A percentile compares a stretch with the other conserved stretches of the same genome.
Evolutionary conservation across 345 rosid genomes (phyloP).

Genomic region (Cardamine chenopodiifolia): DNA sequence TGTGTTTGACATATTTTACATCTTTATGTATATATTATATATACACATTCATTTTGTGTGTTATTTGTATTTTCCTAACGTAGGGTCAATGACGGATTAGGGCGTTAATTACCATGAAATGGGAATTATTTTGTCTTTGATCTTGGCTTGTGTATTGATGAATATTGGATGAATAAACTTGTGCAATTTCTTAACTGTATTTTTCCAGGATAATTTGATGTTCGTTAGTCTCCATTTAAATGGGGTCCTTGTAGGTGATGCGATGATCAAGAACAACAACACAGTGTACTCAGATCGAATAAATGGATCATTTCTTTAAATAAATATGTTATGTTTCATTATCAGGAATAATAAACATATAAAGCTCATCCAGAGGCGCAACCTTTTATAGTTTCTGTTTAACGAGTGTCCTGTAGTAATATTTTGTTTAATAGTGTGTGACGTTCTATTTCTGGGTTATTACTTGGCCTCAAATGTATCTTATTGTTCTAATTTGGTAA

Average conservation of each 20-base stretch:
- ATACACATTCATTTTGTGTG: neutral
- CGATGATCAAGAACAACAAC: constrained; percentile 22
- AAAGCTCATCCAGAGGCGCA: constrained; percentile 14
- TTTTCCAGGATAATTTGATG: constrained; percentile 4
- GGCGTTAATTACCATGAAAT: constrained; percentile 18
- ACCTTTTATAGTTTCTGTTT: constrained; percentile 1
- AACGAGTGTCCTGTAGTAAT: constrained; percentile 2
- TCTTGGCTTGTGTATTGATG: constrained; percentile 2
- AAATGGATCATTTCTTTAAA: neutral
- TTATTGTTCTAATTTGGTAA: constrained; percentile 24
- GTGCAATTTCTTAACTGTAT: neutral
- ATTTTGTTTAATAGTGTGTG: neutral
- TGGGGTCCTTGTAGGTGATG: neutral
- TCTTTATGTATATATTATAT: neutral
- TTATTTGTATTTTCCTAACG: neutral
- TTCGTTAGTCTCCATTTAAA: neutral
- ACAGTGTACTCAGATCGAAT: neutral
- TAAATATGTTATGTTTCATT: neutral
- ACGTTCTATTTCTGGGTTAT: constrained; percentile 26
- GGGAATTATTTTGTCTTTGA: constrained; percentile 1
- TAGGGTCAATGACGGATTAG: constrained; percentile 2
- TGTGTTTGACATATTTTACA: neutral
- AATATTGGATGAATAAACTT: constrained; percentile 1
- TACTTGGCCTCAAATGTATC: neutral
- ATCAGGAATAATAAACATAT: neutral